Base-by-base conservation (phyloP, 345 rosid genomes). In the Dimocarpus longan region DNA sequence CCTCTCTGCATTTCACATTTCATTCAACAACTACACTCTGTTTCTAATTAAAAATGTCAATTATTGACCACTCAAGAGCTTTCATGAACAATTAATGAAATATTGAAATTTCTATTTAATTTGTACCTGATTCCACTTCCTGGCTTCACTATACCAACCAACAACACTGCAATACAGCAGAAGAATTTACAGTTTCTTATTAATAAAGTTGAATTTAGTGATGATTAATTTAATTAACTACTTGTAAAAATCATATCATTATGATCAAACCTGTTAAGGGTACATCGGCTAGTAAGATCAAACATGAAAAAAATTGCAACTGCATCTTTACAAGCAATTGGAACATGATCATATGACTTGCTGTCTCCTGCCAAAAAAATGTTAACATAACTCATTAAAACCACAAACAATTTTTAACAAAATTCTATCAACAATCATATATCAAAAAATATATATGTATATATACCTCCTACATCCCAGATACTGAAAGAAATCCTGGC, bases 291-390 rank as follows among this genome's bases (percentile, higher is more conserved):
- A 9, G 99, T 96, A 43, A 96, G 94, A 89, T 96, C 99, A 88
- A 96, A 96, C 99, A 96, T 96, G 75, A 90, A 91, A 81, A 96
- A 84, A 73, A 96, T 91, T 73, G 99, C 99, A 37, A 96, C 99
- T 59, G 99, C 86, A 79, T 94, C 97, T 89, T 93, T 96, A 87
- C 99, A 96, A 57, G 99, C 99, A 74, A 94, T 87, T 1, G 98
- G 98, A 62, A 96, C 80, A 80, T 96, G 97, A 85, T 90, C 91
- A 50, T 80, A 81, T 71, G 99, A 91, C 39, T 81, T 88, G 64
- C 78, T 86, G 75, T 93, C 97, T 57, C 97, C 97, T 92, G 57
- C 82, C 77, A 22, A 28, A 40, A 76, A 4, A 75, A 46, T 46
- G 12, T 46, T 10, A 46, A 46, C 37, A 2, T 32, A 32, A 32